A percentile compares a stretch with the other conserved stretches of the same genome.
These are phyloP conservation scores for Fraxinus quadrangulata DNA, from an alignment of 257 asterid genomes.

Conservation along the genomic window DNA sequence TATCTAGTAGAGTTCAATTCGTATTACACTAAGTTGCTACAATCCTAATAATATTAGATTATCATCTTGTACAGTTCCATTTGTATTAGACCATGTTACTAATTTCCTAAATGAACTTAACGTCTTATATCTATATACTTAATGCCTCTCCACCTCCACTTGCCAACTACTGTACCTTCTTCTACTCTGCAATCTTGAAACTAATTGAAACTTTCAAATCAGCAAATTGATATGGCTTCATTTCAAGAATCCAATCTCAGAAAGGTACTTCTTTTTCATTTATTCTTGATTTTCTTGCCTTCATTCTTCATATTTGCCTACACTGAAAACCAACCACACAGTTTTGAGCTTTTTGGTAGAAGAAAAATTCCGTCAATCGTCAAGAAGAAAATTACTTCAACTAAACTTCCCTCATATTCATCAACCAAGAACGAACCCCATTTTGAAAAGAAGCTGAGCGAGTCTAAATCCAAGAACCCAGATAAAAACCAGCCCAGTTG, in stretches of 20 bases:
- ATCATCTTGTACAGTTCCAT: no score
- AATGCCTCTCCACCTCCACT: not conserved
- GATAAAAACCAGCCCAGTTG: slow-evolving; percentile 30
- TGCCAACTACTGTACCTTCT: not conserved
- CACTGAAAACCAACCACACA: not conserved
- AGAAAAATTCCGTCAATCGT: slow-evolving; percentile 41
- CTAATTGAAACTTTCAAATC: not conserved
- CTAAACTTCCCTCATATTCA: slow-evolving; percentile 11
- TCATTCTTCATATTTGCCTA: slow-evolving; percentile 42
- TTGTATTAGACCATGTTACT: no score
- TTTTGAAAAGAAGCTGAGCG: slow-evolving; percentile 30
- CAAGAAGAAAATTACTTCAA: slow-evolving; percentile 39
- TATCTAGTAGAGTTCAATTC: no score
- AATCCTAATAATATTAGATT: no score
- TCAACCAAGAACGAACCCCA: slow-evolving; percentile 45
- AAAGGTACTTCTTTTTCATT: slow-evolving; percentile 45
- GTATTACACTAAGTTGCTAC: no score
- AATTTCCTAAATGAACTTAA: no score
- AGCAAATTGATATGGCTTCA: slow-evolving; percentile 55
- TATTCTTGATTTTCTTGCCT: slow-evolving; percentile 43
- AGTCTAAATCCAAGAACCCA: slow-evolving; percentile 24
- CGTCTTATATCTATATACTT: no score
- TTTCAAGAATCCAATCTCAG: slow-evolving; percentile 31
- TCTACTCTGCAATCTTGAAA: not conserved
- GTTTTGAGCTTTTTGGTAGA: slow-evolving; percentile 15